Evolutionary conservation across 495 filamentous ascomycete species (phyloP).

Genomic region (Daldinia decipiens): DNA sequence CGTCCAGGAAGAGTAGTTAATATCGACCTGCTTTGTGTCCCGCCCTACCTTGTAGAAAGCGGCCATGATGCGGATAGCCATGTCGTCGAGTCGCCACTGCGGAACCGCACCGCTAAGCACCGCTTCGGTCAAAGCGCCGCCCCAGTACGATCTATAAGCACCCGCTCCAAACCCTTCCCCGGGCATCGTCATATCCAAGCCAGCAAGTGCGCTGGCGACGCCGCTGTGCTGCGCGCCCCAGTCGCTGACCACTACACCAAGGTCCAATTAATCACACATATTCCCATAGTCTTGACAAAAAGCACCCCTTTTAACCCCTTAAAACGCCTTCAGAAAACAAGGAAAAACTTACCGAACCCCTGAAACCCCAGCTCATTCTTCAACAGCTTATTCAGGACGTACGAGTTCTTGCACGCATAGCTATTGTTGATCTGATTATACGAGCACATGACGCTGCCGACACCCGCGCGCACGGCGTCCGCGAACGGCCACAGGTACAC

Average conservation of each 20-base stretch:
- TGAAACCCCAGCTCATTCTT: slow-evolving; percentile 66
- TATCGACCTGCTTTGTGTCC: slow-evolving; percentile 64
- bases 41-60: slow-evolving; percentile 85
- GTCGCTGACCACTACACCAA: slow-evolving; percentile 73
- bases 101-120: slow-evolving; percentile 80
- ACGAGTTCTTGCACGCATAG: slow-evolving; percentile 58
- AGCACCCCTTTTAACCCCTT: too few species aligned
- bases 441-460: slow-evolving; percentile 70
- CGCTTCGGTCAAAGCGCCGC: slow-evolving; percentile 75
- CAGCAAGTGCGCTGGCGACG: slow-evolving; percentile 80
- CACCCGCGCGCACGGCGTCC: slow-evolving; percentile 68
- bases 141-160: slow-evolving; percentile 80
- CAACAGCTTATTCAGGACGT: slow-evolving; percentile 60
- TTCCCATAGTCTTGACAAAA: too few species aligned
- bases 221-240: slow-evolving; percentile 90
- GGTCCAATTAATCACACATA: background rate
- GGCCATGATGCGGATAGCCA: slow-evolving; percentile 88
- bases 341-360: slow-evolving; percentile 65
- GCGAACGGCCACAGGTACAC: slow-evolving; percentile 78
- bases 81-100: slow-evolving; percentile 85
- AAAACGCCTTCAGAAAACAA: too few species aligned
- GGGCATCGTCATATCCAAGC: slow-evolving; percentile 95
- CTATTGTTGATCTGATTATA: slow-evolving; percentile 66
- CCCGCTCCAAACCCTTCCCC: slow-evolving; percentile 69
- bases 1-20: slow-evolving; percentile 91